Conservation (phyloP, 1,284 basidiomycete genomes). For the Chondrostereum purpureum region DNA sequence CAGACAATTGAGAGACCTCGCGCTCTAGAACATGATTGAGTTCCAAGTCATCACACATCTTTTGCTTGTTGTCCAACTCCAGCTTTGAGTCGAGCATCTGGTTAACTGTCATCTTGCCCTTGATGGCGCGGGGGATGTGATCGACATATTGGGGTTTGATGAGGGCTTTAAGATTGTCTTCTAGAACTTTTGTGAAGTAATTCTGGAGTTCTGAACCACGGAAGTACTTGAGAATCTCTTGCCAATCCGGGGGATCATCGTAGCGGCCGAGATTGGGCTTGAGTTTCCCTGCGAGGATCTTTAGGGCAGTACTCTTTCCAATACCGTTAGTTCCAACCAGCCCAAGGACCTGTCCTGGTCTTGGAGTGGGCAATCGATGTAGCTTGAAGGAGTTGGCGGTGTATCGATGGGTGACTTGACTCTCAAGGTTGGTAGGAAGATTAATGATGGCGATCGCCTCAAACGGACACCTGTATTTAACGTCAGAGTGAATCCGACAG, state of each 20-base stretch:
- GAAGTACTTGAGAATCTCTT: conserved; percentile 96
- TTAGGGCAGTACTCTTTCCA: conserved; percentile 93
- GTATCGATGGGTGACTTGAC: conserved; percentile 94
- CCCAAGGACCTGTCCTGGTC: conserved; percentile 93
- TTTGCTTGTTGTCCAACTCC: conserved; percentile 79
- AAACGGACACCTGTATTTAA: conserved; percentile 79
- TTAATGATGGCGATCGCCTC: conserved; percentile 98
- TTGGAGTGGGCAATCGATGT: conserved; percentile 90
- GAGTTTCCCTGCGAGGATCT: conserved; percentile 91
- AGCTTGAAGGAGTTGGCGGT: conserved; percentile 97
- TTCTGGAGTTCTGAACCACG: conserved; percentile 96
- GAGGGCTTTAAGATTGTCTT: conserved; percentile 94
- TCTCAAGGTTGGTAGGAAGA: conserved; percentile 90
- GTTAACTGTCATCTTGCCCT: conserved; percentile 78
- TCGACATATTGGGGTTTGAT: conserved; percentile 99
- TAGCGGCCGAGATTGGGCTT: conserved; percentile 91
- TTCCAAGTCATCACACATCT: conserved; percentile 80
- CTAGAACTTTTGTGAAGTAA: conserved; percentile 97
- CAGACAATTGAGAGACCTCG: conserved; percentile 80
- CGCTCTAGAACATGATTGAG: conserved; percentile 79
- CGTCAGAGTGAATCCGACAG: conserved; percentile 5
- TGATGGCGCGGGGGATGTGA: conserved; percentile 94
- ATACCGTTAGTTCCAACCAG: conserved; percentile 98
- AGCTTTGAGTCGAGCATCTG: conserved; percentile 88
- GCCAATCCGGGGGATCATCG: conserved; percentile 95